Base-by-base conservation (phyloP, 257 asterid genomes). In the Henckelia pumila region DNA sequence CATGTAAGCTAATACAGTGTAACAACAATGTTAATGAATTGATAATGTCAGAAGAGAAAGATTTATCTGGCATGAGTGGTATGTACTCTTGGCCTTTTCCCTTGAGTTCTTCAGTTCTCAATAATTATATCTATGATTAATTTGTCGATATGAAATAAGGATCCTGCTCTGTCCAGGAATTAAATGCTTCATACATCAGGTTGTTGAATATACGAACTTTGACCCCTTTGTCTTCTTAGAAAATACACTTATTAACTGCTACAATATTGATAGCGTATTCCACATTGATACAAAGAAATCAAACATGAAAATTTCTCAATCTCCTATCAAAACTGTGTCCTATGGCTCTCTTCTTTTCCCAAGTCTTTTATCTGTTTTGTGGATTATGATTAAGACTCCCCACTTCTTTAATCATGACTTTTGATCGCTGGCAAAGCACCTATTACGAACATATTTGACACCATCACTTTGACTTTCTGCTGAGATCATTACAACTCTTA, bases 51-150 rank as follows among this genome's bases (percentile, higher is more conserved):
- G 14, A 47, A 66, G 25, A 52, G n/a, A 56, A n/a, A 26, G 49
- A 16, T 20, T 26, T 56, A 77, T 72, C 52, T 26, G n/a, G 30
- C 32, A 25, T 77, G 44, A 47, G 55, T 47, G 55, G 55, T 47
- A 16, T 44, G 55, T 14, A 16, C 55, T 14, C 55, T 47, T 17
- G 50, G 50, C n/a, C 55, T 6, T 47, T 47, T 47, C 20, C 8
- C 21, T 47, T 16, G 20, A 47, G 21, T 47, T 16, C 21, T 14
- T 7, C 21, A 14, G 21, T 47, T 47, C 55, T 4, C 55, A 16
- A 17, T 47, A 47, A 5, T 47, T 47, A 5, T 47, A 47, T 47
- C 17, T 14, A 16, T 17, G 8, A 1, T 44, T 14, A 44, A 3
- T 44, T 44, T 44, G 19, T 16, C 17, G 5, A 47, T 47, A 16